Evolutionary conservation across 352 stramenopile species (phyloP), one percentile per base, ranked within the genome.

Genomic region (Blastocystis sp.): DNA sequence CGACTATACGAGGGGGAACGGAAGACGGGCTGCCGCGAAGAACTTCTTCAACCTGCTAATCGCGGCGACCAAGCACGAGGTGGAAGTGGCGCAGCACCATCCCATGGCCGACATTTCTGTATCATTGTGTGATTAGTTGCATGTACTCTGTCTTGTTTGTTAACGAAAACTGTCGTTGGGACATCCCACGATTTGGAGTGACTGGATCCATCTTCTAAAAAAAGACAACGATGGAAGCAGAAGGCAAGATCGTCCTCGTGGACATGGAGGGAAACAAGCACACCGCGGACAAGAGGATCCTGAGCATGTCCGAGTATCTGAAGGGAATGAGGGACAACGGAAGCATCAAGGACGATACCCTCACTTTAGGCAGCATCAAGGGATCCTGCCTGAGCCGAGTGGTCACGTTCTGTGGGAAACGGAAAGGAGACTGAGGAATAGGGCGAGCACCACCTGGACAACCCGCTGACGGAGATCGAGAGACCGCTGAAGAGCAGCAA

Each of bases 391-490:
- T 91, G 40, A 40, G 23, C 2, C 90, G 91, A 89, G 76, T 91
- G 10, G 88, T 91, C 11, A 84, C 90, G 38, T 91, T 90, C 71
- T 90, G 82, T 62, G 61, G 80, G 61, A 62, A 9, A 38, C 43
- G 34, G 19, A 19, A 7, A 53, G 34, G 65, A 28, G n/a, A 28
- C 14, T 28, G 34, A 38, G 5, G 9, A 28, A 14, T 9, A 21
- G 52, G 52, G 65, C n/a, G 52, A 21, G 14, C 52, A 94, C 80
- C 95, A 93, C 60, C 92, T 78, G 14, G 94, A 94, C 89, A 94
- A 98, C 90, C 94, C 96, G 45, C 98, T 99, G 96, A 93, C 93
- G 28, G 96, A 99, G 90, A 99, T 99, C 90, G 96, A 99, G 90
- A 99, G 99, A 93, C 97, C 97, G 21, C 92, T 99, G 69, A 98